Percentiles rank a stretch among this genome's conserved stretches.
phyloP scores from a whole-genome alignment of 306 rosid genomes.

The Carpinus fangiana region DNA sequence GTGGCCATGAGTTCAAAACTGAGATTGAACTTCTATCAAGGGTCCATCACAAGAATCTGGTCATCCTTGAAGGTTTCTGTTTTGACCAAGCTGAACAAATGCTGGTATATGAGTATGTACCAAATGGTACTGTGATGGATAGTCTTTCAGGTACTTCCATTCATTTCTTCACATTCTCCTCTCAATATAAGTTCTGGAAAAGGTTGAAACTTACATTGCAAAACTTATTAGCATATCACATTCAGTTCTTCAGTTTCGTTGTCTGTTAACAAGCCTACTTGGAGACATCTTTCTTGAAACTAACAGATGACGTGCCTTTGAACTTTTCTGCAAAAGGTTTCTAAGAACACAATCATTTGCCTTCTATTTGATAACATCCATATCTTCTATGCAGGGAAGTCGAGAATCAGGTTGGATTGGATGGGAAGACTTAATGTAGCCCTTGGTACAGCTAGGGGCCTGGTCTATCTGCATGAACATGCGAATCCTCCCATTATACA shows the following conservation, averaged over 20 bases:
- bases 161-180: neutral
- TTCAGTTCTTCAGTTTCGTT: no score
- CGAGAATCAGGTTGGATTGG: constrained; percentile 48
- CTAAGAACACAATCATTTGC: neutral
- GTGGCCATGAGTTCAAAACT: constrained; percentile 41
- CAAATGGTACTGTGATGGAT: constrained; percentile 49
- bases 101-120: constrained; percentile 46
- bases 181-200: neutral
- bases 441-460: constrained; percentile 55
- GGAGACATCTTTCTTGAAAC: neutral
- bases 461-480: constrained; percentile 64
- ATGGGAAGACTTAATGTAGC: constrained; percentile 41
- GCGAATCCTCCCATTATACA: constrained; percentile 73
- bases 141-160: constrained; percentile 37
- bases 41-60: constrained; percentile 58
- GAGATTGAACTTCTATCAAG: constrained; percentile 63
- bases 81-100: constrained; percentile 58
- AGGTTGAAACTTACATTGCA: neutral
- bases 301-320: neutral
- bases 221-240: no score
- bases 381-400: constrained; percentile 37
- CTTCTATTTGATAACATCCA: no score
- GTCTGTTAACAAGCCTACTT: neutral
- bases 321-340: neutral
- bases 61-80: constrained; percentile 53